Conservation (phyloP, 108 stramenopile genomes). For the Fragilariopsis cylindrus region DNA sequence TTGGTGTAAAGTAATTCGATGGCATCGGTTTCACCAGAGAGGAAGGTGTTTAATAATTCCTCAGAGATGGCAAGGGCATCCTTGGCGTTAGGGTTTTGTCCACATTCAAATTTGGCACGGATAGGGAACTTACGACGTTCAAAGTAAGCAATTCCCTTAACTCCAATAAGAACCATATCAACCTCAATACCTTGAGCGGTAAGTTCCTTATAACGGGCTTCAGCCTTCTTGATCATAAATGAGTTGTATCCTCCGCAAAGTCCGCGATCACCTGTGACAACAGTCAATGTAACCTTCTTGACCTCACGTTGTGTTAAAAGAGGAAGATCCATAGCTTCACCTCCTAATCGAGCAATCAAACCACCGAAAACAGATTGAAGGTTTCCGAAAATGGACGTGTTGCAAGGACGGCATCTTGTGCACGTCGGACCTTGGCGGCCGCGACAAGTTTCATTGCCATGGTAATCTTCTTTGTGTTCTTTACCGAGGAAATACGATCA, state of each 20-base stretch:
- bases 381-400: slow-evolving; percentile 96
- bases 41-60: slow-evolving; percentile 89
- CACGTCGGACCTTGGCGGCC: slow-evolving; percentile 96
- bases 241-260: slow-evolving; percentile 97
- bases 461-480: slow-evolving; percentile 93
- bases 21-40: slow-evolving; percentile 91
- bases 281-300: slow-evolving; percentile 92
- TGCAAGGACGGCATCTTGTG: slow-evolving; percentile 94
- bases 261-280: slow-evolving; percentile 93
- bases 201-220: slow-evolving; percentile 86
- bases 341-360: slow-evolving; percentile 78
- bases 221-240: slow-evolving; percentile 95
- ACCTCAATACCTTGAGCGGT: slow-evolving; percentile 77
- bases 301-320: slow-evolving; percentile 94
- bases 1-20: slow-evolving; percentile 96
- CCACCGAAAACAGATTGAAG: slow-evolving; percentile 95
- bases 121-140: slow-evolving; percentile 75
- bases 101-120: slow-evolving; percentile 78
- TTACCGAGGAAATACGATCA: slow-evolving; percentile 88
- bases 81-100: slow-evolving; percentile 90
- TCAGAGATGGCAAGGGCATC: slow-evolving; percentile 91
- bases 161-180: slow-evolving; percentile 89
- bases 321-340: slow-evolving; percentile 90
- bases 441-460: slow-evolving; percentile 98
- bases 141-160: slow-evolving; percentile 92